Evolutionary conservation across 2,329 filamentous ascomycete genomes (phyloP), one percentile per base, ranked within the genome.

Genomic region (Sporothrix protearum): DNA sequence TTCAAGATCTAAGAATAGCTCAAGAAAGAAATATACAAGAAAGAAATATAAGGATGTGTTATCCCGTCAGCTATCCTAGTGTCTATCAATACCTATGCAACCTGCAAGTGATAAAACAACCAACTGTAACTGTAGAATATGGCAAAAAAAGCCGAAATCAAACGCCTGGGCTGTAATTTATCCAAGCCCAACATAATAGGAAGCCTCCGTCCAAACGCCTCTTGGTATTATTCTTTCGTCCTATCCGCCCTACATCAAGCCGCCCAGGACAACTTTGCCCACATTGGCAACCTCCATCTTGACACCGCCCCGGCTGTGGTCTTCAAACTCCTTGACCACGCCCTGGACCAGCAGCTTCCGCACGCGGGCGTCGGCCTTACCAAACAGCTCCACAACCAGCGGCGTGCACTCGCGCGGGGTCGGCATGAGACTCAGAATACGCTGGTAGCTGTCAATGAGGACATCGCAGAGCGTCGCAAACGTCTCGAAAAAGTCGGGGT

Each of bases 381-480:
- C 87, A 76, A 99, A 99, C 70, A 95, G 84, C 79, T 98, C 96
- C 0, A 90, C 92, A 0, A 98, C 85, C 0, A 84, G 81, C 0
- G 88, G 86, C 4, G 85, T 88, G 78, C 92, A 96, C 67, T 92
- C 87, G 33, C 91, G 87, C 0, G 94, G 91, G 2, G 89, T 88
- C n/a, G 89, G 86, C 28, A 98, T 84, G 72, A 99, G 84, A 57
- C 85, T 85, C 76, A 96, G 83, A 36, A 99, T 88, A 70, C 90
- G 88, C 47, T 89, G 89, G 81, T 99, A 99, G 77, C 90, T 93
- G 80, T 98, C 96, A 76, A 97, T 96, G 73, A 99, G 83, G 2
- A 97, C 93, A 78, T 99, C 96, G 82, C 96, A 98, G 7, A 99
- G 85, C 14, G 96, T 97, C 16, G 94, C 91, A 82, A 98, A 98